These are phyloP conservation scores for Teratosphaeria gauchensis DNA, from an alignment of 2,329 filamentous ascomycete species.

Conservation along the genomic window DNA sequence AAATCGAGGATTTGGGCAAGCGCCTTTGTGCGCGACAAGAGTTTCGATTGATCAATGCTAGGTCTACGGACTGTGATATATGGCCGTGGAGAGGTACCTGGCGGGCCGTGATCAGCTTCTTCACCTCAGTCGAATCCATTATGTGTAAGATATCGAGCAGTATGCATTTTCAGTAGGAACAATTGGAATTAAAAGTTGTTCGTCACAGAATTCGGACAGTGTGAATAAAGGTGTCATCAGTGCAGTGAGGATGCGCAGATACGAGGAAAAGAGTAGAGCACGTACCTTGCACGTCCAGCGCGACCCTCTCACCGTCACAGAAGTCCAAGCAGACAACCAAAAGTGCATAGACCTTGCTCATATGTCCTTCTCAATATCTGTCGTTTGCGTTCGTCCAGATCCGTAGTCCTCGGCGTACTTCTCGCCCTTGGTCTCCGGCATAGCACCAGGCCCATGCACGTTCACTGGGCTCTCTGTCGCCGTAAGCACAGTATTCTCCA, in stretches of 20 bases:
- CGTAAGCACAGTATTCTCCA: slow-evolving; percentile 21
- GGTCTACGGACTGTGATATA: no score
- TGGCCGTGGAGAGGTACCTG: no score
- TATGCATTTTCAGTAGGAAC: slow-evolving; percentile 17
- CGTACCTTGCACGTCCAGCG: not conserved
- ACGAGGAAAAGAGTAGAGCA: not conserved
- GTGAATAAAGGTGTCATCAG: slow-evolving; percentile 16
- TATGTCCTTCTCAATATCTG: not conserved
- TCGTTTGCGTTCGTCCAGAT: not conserved
- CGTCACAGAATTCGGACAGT: slow-evolving; percentile 13
- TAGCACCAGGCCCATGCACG: not conserved
- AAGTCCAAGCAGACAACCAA: no score
- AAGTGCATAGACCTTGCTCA: not conserved
- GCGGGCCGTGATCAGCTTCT: no score
- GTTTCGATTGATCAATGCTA: no score
- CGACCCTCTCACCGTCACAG: no score
- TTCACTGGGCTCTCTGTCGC: slow-evolving; percentile 12
- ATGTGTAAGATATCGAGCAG: no score
- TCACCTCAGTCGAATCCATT: no score
- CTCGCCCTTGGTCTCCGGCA: not conserved
- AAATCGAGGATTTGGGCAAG: no score
- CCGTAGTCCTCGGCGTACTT: not conserved
- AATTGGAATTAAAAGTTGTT: slow-evolving; percentile 16
- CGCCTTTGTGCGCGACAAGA: no score
- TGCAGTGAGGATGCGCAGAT: slow-evolving; percentile 1